Evolutionary conservation across 495 filamentous ascomycete species (phyloP), one percentile per base, ranked within the genome.

Genomic region (Lichina pygmaea): DNA sequence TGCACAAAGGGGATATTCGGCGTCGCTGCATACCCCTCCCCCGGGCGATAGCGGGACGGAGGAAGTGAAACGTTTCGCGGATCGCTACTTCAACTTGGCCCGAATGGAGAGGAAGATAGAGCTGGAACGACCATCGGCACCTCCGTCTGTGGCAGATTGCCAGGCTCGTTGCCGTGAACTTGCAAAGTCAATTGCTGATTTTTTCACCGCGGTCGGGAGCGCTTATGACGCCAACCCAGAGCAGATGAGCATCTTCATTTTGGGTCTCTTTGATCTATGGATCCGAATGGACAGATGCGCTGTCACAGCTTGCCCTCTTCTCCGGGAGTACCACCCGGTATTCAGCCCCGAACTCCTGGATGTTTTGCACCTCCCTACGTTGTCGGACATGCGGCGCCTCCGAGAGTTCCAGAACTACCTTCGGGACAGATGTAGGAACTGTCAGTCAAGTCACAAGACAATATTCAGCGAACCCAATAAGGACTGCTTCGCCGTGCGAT

Each of bases 331-430:
- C 44, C 53, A 54, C 15, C 67, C 63, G 1, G 51, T 50, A 0
- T 66, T 70, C 46, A 44, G 46, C 0, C 60, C 65, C 0, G 54
- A 64, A n/a, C 49, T 68, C 1, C 52, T 77, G 24, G 60, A 73
- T 51, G 56, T 62, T 6, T 52, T 77, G 12, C 66, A 67, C 6
- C 49, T 73, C 0, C 50, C 63, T 6, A 46, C 44, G 0, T 49
- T 55, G 3, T 42, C 48, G n/a, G 61, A 65, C 16, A 64, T 77
- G 63, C 34, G 48, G 6, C 66, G 67, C 0, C 57, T 73, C 0
- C 59, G 62, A 10, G 17, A 44, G 0, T 59, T 76, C 12, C 68
- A 75, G 40, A 41, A 13, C 0, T 63, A 76, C 46, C 50, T 77
- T 32, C 36, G 49, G 0, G n/a, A 42, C 1, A 58, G 70, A 39